phyloP scores from a whole-genome alignment of 768 basidiomycete genomes.

The Mycena venus region DNA sequence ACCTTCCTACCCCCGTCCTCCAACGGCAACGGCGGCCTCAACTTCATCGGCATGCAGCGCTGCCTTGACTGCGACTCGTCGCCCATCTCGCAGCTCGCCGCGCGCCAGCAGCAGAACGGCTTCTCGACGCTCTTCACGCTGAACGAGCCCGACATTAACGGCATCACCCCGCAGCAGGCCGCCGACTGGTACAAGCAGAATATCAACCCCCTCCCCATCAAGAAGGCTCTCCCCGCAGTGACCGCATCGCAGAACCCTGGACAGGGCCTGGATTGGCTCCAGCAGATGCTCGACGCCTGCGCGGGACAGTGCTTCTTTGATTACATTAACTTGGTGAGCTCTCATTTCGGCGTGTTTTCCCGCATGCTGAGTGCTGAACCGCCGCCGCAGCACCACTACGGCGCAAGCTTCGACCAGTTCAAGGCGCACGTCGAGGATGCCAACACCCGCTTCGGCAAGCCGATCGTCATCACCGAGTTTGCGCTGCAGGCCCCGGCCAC shows the following conservation, averaged over 20 bases:
- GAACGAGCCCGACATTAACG: conserved; percentile 52
- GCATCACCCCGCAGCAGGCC: conserved; percentile 43
- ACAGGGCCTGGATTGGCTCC: conserved; percentile 51
- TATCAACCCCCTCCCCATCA: conserved; percentile 52
- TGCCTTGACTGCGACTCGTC: conserved; percentile 53
- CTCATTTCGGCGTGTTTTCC: not conserved
- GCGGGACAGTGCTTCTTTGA: conserved; percentile 50
- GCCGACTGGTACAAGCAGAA: conserved; percentile 53
- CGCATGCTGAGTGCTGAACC: too few relatives aligned
- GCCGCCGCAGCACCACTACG: conserved; percentile 33
- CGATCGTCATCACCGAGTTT: conserved; percentile 48
- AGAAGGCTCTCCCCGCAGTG: conserved; percentile 54
- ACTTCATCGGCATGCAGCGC: conserved; percentile 55
- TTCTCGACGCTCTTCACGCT: conserved; percentile 38
- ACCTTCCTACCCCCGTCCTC: conserved; percentile 49
- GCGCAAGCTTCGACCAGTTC: conserved; percentile 44
- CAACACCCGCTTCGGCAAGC: conserved; percentile 18
- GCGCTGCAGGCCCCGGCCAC: conserved; percentile 46
- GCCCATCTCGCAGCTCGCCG: conserved; percentile 45
- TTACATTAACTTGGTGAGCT: conserved; percentile 47
- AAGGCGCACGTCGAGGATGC: conserved; percentile 27
- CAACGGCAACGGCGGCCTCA: conserved; percentile 51
- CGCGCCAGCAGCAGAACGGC: conserved; percentile 44
- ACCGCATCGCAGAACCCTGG: conserved; percentile 48
- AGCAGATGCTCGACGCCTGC: conserved; percentile 50